Conservation (phyloP, 2,329 filamentous ascomycete genomes). For the Canariomyces notabilis region DNA sequence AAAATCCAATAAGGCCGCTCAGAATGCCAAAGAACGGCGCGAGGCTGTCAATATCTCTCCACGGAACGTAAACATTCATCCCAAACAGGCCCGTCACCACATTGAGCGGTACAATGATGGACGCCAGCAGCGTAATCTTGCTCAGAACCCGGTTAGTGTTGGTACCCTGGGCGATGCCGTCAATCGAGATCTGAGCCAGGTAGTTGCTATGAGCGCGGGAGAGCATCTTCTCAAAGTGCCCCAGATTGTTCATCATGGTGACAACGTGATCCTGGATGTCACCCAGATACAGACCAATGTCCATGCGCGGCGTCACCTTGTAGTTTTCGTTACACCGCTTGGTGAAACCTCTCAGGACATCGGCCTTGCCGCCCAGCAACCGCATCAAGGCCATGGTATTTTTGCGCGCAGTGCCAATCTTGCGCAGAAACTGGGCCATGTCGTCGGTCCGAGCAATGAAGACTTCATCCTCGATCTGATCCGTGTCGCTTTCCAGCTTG, state of each 20-base stretch:
- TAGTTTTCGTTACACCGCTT: constrained; percentile 99
- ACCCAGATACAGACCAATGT: constrained; percentile 92
- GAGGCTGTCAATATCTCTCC: constrained; percentile 47
- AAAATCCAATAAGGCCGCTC: constrained; percentile 49
- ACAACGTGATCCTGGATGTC: constrained; percentile 99
- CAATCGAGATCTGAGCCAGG: constrained; percentile 86
- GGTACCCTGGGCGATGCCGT: constrained; percentile 83
- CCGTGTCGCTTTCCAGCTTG: constrained; percentile 81
- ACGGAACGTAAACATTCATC: constrained; percentile 80
- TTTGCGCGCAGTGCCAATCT: constrained; percentile 86
- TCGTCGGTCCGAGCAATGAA: constrained; percentile 89
- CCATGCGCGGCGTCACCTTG: constrained; percentile 88
- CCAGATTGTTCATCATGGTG: constrained; percentile 96
- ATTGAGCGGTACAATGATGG: constrained; percentile 93
- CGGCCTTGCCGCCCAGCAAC: constrained; percentile 92
- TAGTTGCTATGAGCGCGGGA: constrained; percentile 94
- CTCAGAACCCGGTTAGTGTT: constrained; percentile 83
- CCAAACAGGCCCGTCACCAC: constrained; percentile 82
- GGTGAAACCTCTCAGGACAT: constrained; percentile 94
- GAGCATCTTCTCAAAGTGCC: constrained; percentile 96
- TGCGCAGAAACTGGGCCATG: constrained; percentile 78
- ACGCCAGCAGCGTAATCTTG: constrained; percentile 92
- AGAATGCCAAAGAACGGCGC: constrained; percentile 50
- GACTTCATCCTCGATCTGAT: constrained; percentile 90
- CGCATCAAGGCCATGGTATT: constrained; percentile 92